A percentile compares a stretch with the other conserved stretches of the same genome.
Evolutionary conservation across 1,284 basidiomycete species (phyloP).

Genomic region (Peniophora sp.): DNA sequence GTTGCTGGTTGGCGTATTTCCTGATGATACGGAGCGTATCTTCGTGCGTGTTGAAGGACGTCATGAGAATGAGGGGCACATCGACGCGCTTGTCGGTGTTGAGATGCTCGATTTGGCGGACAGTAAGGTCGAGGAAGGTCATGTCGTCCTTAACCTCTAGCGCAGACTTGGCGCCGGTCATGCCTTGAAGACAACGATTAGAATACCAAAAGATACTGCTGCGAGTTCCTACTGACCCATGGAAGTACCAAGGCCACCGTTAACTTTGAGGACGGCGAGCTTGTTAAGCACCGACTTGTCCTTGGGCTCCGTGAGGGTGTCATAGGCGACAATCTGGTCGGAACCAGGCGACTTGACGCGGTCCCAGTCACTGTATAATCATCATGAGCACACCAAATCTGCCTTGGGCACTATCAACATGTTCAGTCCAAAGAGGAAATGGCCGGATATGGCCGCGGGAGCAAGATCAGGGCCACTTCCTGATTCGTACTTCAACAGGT

Average conservation of each 20-base stretch:
- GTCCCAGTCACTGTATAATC: constrained; percentile 78
- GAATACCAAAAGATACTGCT: not conserved
- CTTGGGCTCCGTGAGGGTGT: constrained; percentile 51
- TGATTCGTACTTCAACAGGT: no score
- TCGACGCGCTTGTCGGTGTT: constrained; percentile 64
- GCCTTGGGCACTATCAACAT: no score
- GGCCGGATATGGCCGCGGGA: no score
- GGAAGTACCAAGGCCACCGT: constrained; percentile 92
- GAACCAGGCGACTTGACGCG: constrained; percentile 87
- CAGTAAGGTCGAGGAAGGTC: constrained; percentile 96
- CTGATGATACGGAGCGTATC: constrained; percentile 94
- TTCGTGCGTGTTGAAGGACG: constrained; percentile 97
- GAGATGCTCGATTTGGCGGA: constrained; percentile 89
- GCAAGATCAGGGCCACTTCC: no score
- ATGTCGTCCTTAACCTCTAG: constrained; percentile 91
- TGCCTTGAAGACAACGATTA: constrained; percentile 35
- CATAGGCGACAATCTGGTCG: constrained; percentile 85
- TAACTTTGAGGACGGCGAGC: constrained; percentile 95
- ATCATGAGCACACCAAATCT: not conserved
- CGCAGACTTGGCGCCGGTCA: constrained; percentile 86
- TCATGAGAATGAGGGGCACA: constrained; percentile 97
- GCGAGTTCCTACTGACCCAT: constrained; percentile 73
- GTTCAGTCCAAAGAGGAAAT: no score
- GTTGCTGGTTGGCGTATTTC: constrained; percentile 95
- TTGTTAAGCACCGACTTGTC: constrained; percentile 74